Base-by-base conservation (phyloP, 2,329 filamentous ascomycete genomes). In the Epichloe hybrida region DNA sequence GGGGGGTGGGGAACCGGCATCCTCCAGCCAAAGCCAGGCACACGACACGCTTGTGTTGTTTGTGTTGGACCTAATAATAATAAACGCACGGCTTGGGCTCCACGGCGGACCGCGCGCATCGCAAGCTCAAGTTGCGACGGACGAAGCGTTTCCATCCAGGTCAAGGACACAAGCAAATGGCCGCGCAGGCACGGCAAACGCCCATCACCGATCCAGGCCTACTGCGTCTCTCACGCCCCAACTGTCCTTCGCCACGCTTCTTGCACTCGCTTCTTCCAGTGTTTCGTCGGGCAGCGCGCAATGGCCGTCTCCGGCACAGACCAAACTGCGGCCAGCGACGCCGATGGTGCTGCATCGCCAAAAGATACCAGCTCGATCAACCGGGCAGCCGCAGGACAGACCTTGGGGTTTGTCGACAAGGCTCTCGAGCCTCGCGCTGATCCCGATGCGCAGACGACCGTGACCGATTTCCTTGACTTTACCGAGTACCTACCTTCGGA, bases 401-500 rank as follows among this genome's bases (percentile, higher is more conserved):
- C 61, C 35, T 57, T 58, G 37, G 61, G 62, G n/a, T 63, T 68
- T 27, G 66, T 63, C 53, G 69, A 67, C 54, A 61, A 66, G 51
- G 64, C 72, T 2, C 69, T 78, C 54, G 69, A 71, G 52, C 68
- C 75, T 62, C 76, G 76, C 56, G 72, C 74, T 49, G 81, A 84
- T 55, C 81, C 81, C 5, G 81, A 85, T 68, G 79, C 79, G 27
- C 80, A 84, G 58, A 80, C 81, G 6, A 83, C 80, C n/a, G 76
- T 84, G 17, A 83, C 79, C 53, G 81, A 84, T 64, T 84, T 83
- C 61, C 76, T 84, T 62, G 81, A 84, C 62, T 81, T 81, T 56
- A 83, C 80, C 57, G 82, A 86, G 63, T 83, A 84, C 64, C 74
- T 85, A 1, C 80, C 81, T 11, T 78, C 80, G 48, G 82, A 85